Conservation (phyloP, 495 filamentous ascomycete species). For the Penicillium canariense region DNA sequence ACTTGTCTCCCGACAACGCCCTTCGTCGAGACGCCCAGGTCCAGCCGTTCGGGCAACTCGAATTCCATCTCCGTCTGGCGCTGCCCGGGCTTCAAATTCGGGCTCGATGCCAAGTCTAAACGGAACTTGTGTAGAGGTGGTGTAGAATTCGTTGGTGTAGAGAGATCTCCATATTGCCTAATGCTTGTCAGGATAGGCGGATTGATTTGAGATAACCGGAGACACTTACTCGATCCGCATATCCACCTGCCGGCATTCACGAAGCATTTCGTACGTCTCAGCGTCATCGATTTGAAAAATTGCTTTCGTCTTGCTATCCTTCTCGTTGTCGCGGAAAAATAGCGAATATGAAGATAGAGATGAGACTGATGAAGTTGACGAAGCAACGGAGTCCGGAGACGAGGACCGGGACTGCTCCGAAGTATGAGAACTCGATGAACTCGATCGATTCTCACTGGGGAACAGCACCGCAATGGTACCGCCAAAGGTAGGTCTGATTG, state of each 20-base stretch:
- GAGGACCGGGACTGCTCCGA: slow-evolving; percentile 29
- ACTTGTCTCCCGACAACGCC: slow-evolving; percentile 42
- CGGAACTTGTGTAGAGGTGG: slow-evolving; percentile 28
- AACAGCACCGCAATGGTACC: slow-evolving; percentile 31
- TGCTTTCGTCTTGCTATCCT: slow-evolving; percentile 23
- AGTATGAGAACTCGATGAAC: slow-evolving; percentile 13
- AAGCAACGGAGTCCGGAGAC: slow-evolving; percentile 24
- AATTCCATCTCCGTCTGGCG: slow-evolving; percentile 39
- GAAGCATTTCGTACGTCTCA: slow-evolving; percentile 18
- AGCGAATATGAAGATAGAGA: slow-evolving; percentile 34
- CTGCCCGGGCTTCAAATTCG: neutral
- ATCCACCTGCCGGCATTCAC: slow-evolving; percentile 18
- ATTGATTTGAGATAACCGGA: neutral
- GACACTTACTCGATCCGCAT: slow-evolving; percentile 39
- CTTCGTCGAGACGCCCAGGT: slow-evolving; percentile 48
- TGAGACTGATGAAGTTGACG: slow-evolving; percentile 15
- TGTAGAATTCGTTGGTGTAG: slow-evolving; percentile 1
- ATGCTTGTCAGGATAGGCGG: slow-evolving; percentile 1
- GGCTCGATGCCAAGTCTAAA: slow-evolving; percentile 14
- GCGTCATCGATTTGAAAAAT: slow-evolving; percentile 31
- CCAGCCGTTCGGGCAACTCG: slow-evolving; percentile 55
- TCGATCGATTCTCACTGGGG: slow-evolving; percentile 16
- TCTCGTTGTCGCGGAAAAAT: slow-evolving; percentile 31
- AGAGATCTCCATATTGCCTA: slow-evolving; percentile 40
- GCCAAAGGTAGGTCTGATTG: slow-evolving; percentile 19